Evolutionary conservation across 2,329 filamentous ascomycete species (phyloP).

Genomic region (Stagonosporopsis cucurbitacearum): DNA sequence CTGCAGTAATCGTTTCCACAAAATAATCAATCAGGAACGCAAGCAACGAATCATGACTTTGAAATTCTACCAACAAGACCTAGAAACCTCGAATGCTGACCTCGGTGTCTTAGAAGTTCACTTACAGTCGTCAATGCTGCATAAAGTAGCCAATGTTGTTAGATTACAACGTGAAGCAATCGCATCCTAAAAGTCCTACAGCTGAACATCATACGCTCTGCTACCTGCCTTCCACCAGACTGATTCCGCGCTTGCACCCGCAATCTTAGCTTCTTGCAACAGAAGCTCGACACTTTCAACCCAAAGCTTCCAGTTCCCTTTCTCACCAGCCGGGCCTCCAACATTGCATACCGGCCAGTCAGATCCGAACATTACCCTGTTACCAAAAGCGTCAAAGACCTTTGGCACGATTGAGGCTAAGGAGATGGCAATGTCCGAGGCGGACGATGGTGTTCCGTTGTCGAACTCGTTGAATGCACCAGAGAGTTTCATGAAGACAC

Average conservation of each 20-base stretch:
- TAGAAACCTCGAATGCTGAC: too few relatives aligned
- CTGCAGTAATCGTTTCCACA: constrained; percentile 50
- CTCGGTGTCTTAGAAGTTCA: too few relatives aligned
- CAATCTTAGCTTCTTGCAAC: constrained; percentile 60
- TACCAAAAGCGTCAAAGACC: constrained; percentile 73
- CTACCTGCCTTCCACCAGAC: constrained; percentile 77
- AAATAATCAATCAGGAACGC: background rate
- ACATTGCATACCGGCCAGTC: constrained; percentile 94
- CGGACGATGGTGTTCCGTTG: constrained; percentile 46
- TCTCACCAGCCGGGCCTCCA: constrained; percentile 60
- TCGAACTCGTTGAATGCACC: constrained; percentile 83
- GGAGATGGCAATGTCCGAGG: constrained; percentile 29
- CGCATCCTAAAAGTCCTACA: background rate
- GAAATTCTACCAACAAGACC: too few relatives aligned
- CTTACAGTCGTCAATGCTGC: too few relatives aligned
- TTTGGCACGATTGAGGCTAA: constrained; percentile 16
- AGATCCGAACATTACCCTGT: constrained; percentile 84
- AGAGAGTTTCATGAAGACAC: constrained; percentile 90
- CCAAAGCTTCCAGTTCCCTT: constrained; percentile 77
- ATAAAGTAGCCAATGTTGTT: background rate
- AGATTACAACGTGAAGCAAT: background rate
- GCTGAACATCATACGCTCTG: constrained; percentile 65
- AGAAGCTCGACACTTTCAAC: constrained; percentile 70
- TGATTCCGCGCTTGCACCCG: constrained; percentile 65
- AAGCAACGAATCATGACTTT: too few relatives aligned